Conservation (phyloP, 2,329 filamentous ascomycete species). For the Cladobotryum protrusum region DNA sequence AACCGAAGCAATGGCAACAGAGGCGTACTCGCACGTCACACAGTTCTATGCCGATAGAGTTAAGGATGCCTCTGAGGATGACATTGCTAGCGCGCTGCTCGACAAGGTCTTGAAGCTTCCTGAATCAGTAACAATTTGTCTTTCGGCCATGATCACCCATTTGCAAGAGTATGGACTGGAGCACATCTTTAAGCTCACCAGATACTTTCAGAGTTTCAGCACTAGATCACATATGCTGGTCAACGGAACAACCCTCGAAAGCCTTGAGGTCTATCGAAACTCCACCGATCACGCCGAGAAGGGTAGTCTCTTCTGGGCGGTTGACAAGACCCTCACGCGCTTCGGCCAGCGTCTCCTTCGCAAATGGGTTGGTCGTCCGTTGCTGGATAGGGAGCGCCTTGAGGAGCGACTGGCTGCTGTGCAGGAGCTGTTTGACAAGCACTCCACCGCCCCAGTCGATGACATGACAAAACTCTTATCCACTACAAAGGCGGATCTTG, state of each 20-base stretch:
- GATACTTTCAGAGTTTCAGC: slow-evolving; percentile 95
- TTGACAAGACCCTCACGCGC: slow-evolving; percentile 85
- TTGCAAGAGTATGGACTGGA: slow-evolving; percentile 87
- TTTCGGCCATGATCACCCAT: slow-evolving; percentile 95
- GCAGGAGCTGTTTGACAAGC: slow-evolving; percentile 70
- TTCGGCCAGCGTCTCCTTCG: slow-evolving; percentile 83
- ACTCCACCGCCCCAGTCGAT: slow-evolving; percentile 62
- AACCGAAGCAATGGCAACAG: slow-evolving; percentile 72
- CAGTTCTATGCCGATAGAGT: slow-evolving; percentile 88
- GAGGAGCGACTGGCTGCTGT: slow-evolving; percentile 79
- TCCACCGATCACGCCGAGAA: slow-evolving; percentile 79
- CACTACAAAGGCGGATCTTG: slow-evolving; percentile 72
- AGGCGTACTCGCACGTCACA: slow-evolving; percentile 82
- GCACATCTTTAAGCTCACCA: slow-evolving; percentile 92
- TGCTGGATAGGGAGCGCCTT: slow-evolving; percentile 68
- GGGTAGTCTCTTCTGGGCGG: slow-evolving; percentile 90
- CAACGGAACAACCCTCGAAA: slow-evolving; percentile 90
- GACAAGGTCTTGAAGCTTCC: slow-evolving; percentile 83
- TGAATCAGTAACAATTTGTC: slow-evolving; percentile 79
- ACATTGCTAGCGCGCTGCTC: slow-evolving; percentile 59
- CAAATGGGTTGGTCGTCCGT: slow-evolving; percentile 89
- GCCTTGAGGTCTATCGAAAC: slow-evolving; percentile 92
- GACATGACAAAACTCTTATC: slow-evolving; percentile 66
- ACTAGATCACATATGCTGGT: slow-evolving; percentile 91
- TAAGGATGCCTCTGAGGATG: slow-evolving; percentile 52